Evolutionary conservation across 371 early-diverging fungal species (phyloP), one percentile per base, ranked within the genome.

Genomic region (Mortierella sp.): DNA sequence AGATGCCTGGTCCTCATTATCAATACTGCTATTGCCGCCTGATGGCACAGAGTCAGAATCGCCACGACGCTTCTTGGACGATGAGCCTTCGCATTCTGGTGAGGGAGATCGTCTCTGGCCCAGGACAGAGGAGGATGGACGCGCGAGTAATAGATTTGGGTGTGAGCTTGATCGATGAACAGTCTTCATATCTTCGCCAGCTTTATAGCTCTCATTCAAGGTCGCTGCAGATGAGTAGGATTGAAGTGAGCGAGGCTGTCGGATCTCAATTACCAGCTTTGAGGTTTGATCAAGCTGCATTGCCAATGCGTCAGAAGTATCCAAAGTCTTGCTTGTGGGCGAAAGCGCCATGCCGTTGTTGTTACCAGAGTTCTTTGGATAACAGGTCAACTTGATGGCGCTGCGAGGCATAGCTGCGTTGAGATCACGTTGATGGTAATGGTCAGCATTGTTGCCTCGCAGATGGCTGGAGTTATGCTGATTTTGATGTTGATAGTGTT

Each of bases 181-280:
- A 8, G 45, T 40, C n/a, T 26, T 61, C 8, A 17, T 10, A 2
- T 54, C 23, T 28, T 43, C 34, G 26, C 10, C 22, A 22, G 32
- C 35, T 32, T 60, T 61, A 60, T 12, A 42, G 43, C 43, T 42
- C 3, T 43, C 45, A 13, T 49, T 42, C 65, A 55, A 28, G 56
- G 22, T 60, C 22, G 37, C 56, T 45, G 58, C n/a, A 13, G 47
- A 37, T 19, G 61, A 7, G 35, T 72, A 67, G 9, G 68, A 66
- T 35, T 73, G 68, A 2, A 57, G 32, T 26, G 43, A 40, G 6
- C 40, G 54, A 0, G 68, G 70, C 35, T 65, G 76, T 8, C 47
- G 47, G 43, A 73, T 73, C 54, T 73, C 74, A 29, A 73, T 73
- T 53, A 73, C 68, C 13, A 73, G 47, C 28, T 67, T 73, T 26